Evolutionary conservation across 345 rosid genomes (phyloP).

Genomic region (Boechera stricta): DNA sequence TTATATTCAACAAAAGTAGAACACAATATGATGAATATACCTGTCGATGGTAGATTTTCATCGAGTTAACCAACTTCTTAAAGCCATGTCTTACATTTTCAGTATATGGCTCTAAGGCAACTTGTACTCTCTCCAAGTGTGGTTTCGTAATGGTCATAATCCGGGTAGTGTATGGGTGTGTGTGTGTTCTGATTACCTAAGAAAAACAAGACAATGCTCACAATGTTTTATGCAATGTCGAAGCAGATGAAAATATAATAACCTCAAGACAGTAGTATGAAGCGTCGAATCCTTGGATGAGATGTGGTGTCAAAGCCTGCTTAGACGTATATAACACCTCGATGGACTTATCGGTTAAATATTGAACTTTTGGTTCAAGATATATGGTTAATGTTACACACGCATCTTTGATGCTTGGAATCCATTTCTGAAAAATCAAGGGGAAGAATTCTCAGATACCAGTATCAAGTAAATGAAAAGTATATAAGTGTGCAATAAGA

Average conservation of each 20-base stretch:
- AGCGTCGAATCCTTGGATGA: slow-evolving; percentile 37
- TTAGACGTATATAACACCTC: slow-evolving; percentile 47
- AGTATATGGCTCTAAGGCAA: slow-evolving; percentile 51
- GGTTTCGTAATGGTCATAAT: slow-evolving; percentile 47
- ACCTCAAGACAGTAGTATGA: slow-evolving; percentile 51
- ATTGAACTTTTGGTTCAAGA: slow-evolving; percentile 48
- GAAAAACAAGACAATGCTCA: slow-evolving; percentile 10
- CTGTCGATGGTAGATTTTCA: slow-evolving; percentile 46
- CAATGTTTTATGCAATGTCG: background rate
- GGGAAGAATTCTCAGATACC: slow-evolving; percentile 8
- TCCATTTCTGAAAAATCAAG: slow-evolving; percentile 46
- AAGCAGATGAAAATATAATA: background rate
- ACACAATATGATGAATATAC: slow-evolving; percentile 31
- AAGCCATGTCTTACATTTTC: slow-evolving; percentile 32
- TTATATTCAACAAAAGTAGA: background rate
- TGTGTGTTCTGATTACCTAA: slow-evolving; percentile 47
- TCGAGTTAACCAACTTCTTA: slow-evolving; percentile 40
- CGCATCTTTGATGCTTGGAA: slow-evolving; percentile 51
- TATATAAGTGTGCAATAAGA: slow-evolving; percentile 3
- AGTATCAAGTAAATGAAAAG: slow-evolving; percentile 21
- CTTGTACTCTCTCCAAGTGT: slow-evolving; percentile 41
- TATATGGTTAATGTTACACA: slow-evolving; percentile 38
- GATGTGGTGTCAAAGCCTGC: slow-evolving; percentile 42
- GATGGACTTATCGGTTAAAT: slow-evolving; percentile 42
- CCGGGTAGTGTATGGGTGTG: slow-evolving; percentile 45